A percentile compares a stretch with the other conserved stretches of the same genome.
These are phyloP conservation scores for Pisolithus marmoratus DNA, from an alignment of 768 basidiomycete genomes.

Conservation along the genomic window DNA sequence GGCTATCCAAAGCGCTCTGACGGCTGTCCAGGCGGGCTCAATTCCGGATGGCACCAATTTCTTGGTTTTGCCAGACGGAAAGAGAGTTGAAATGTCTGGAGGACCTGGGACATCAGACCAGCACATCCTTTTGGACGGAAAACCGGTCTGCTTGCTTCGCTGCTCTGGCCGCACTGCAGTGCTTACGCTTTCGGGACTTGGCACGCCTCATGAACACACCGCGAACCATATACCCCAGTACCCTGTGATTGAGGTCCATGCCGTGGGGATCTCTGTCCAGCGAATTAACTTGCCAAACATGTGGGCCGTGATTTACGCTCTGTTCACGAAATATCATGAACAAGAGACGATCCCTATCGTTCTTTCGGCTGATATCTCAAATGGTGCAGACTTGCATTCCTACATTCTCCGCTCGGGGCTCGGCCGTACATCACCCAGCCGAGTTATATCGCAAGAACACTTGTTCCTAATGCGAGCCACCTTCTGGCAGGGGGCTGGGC, in stretches of 20 bases:
- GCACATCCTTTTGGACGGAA: slow-evolving; percentile 6
- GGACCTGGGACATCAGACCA: background rate
- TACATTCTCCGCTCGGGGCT: slow-evolving; percentile 40
- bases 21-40: background rate
- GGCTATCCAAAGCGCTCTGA: slow-evolving; percentile 11
- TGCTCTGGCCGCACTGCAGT: slow-evolving; percentile 5
- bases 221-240: slow-evolving; percentile 17
- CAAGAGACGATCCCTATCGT: slow-evolving; percentile 38
- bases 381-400: slow-evolving; percentile 25
- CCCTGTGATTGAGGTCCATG: slow-evolving; percentile 12
- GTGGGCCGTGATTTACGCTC: slow-evolving; percentile 38
- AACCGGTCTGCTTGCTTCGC: slow-evolving; percentile 10
- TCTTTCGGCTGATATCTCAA: slow-evolving; percentile 23
- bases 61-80: slow-evolving; percentile 13
- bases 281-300: slow-evolving; percentile 26
- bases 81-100: slow-evolving; percentile 4
- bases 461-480: slow-evolving; percentile 37
- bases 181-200: slow-evolving; percentile 14
- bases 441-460: slow-evolving; percentile 14
- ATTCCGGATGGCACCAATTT: background rate
- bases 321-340: slow-evolving; percentile 34
- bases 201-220: slow-evolving; percentile 13
- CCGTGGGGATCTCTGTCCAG: background rate
- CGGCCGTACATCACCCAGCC: slow-evolving; percentile 9
- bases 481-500: slow-evolving; percentile 50